Evolutionary conservation across 306 rosid genomes (phyloP).

Genomic region (Castanea crenata): DNA sequence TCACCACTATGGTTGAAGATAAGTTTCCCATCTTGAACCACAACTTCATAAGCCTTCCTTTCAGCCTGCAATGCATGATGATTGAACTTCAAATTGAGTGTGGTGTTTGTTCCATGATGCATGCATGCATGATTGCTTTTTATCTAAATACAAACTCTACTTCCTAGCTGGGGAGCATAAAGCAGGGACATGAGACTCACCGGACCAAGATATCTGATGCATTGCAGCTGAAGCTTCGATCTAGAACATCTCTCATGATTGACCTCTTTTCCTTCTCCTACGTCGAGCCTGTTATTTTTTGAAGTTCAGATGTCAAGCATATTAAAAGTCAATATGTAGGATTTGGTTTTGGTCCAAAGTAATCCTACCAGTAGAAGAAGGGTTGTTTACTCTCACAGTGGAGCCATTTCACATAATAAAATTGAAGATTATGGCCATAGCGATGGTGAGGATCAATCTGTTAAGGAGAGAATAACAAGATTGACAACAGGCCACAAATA

Average conservation of each 20-base stretch:
- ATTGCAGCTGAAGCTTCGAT: too few species aligned
- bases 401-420: slow-evolving; percentile 74
- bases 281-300: too few species aligned
- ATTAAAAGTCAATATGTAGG: not conserved
- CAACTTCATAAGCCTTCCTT: slow-evolving; percentile 29
- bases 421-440: slow-evolving; percentile 89
- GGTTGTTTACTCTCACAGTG: slow-evolving; percentile 75
- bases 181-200: slow-evolving; percentile 39
- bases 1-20: slow-evolving; percentile 43
- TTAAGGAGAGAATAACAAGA: slow-evolving; percentile 14
- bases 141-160: not conserved
- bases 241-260: too few species aligned
- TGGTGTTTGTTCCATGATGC: too few species aligned
- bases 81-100: not conserved
- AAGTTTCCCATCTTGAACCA: slow-evolving; percentile 55
- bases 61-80: slow-evolving; percentile 26
- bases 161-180: not conserved
- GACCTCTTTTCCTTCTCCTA: too few species aligned
- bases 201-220: slow-evolving; percentile 83
- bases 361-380: slow-evolving; percentile 78
- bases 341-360: not conserved
- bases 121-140: not conserved
- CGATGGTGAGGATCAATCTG: slow-evolving; percentile 96
- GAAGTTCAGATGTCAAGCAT: not conserved
- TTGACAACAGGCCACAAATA: slow-evolving; percentile 8